Base-by-base conservation (phyloP, 768 basidiomycete genomes). In the Mycena pura region DNA sequence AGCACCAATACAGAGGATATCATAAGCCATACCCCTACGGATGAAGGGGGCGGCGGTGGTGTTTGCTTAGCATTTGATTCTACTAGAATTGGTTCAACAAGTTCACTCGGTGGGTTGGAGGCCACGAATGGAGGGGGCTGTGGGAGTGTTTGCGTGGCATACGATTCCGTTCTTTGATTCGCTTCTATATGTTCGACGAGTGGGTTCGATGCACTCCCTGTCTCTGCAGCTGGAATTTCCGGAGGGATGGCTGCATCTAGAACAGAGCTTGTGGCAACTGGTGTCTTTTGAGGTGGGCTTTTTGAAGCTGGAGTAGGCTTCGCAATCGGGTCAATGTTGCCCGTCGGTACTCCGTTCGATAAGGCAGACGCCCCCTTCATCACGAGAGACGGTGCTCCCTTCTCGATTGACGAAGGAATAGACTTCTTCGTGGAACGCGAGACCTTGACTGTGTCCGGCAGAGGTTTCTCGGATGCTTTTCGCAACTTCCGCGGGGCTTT, bases 11-110 rank as follows among this genome's bases (percentile, higher is more conserved):
- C 86, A 0, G 95, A 91, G 15, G 94, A 96, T 49, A 84, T 72
- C 69, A 96, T 82, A 17, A 99, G 85, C 95, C 96, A 98, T 59
- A 83, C 80, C 7, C 89, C 91, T 11, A 96, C 91, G 6, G 84
- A 77, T 0, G 87, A 88, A 6, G 88, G 77, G 5, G 92, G 82
- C 17, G 93, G 81, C 9, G 86, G 75, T 0, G 87, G 89, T 3
- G 75, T 28, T 56, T 51, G 55, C 2, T 63, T 3, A 19, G 36
- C 11, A 7, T 45, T 40, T 13, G 19, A 21, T 32, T 47, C 54
- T 21, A 25, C 21, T 24, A 9, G 21, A 13, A 43, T 13, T 6
- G 24, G 31, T 52, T 57, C 36, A 15, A 59, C 49, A 15, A 51
- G 28, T 59, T 61, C 43, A 52, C 48, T 10, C 38, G 49, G 60